Conservation (phyloP, 2,329 filamentous ascomycete species). For the Colletotrichum spaethianum region DNA sequence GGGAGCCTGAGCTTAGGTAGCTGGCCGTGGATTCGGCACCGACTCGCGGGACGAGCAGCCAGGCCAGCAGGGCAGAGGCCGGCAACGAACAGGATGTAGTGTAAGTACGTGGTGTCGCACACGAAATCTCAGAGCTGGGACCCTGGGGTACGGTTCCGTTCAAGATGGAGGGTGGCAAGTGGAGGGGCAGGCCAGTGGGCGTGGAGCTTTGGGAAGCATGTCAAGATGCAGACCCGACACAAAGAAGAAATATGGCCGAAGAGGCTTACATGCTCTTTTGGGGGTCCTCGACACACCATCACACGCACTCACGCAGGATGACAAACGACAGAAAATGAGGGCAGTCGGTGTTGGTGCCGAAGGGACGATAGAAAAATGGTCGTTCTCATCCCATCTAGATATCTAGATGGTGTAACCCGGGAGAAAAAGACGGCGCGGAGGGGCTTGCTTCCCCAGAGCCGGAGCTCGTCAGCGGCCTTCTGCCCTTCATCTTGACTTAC, state of each 20-base stretch:
- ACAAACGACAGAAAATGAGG: background rate
- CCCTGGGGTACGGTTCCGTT: conserved; percentile 5
- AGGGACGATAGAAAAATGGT: background rate
- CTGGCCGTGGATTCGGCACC: conserved; percentile 22
- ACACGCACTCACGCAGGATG: background rate
- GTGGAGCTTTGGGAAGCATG: conserved; percentile 6
- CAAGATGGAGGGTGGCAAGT: background rate
- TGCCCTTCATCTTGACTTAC: background rate
- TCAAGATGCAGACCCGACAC: conserved; percentile 14
- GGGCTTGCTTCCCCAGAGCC: background rate
- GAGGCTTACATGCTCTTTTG: background rate
- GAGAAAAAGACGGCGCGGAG: background rate
- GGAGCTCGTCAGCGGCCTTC: background rate
- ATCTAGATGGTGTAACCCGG: conserved; percentile 1
- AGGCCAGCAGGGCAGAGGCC: background rate
- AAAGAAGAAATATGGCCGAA: conserved; percentile 28
- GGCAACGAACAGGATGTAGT: background rate
- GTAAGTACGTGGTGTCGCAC: conserved; percentile 9
- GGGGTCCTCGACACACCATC: background rate
- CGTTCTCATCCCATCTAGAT: too few relatives aligned
- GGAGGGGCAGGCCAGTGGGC: background rate
- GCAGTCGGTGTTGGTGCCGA: background rate
- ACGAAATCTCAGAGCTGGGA: conserved; percentile 6
- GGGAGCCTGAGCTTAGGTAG: background rate
- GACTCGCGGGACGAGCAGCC: background rate